These are phyloP conservation scores for Neocucurbitaria cava DNA, from an alignment of 2,329 filamentous ascomycete genomes.

Conservation along the genomic window DNA sequence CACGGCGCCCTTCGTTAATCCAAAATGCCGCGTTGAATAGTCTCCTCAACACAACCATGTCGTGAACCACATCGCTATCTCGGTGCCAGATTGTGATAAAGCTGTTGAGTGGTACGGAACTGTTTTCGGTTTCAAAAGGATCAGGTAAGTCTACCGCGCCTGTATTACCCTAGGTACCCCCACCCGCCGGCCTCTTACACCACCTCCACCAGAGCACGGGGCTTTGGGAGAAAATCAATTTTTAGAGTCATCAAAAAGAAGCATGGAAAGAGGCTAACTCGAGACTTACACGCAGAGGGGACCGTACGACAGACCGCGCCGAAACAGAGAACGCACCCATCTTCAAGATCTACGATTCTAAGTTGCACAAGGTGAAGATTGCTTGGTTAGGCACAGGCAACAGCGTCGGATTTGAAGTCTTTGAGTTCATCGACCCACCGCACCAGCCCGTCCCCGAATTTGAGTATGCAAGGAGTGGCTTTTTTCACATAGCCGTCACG, in stretches of 20 bases:
- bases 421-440: conserved; percentile 41
- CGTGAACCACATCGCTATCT: conserved; percentile 35
- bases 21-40: not conserved
- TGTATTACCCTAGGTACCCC: no score
- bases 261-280: no score
- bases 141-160: not conserved
- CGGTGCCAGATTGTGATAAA: conserved; percentile 29
- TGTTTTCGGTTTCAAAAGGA: conserved; percentile 32
- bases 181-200: no score
- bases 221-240: no score
- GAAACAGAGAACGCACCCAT: conserved; percentile 24
- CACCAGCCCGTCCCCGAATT: conserved; percentile 5
- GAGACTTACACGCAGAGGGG: conserved; percentile 10
- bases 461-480: conserved; percentile 38
- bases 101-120: conserved; percentile 34
- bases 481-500: conserved; percentile 47
- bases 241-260: no score
- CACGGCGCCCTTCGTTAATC: no score
- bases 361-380: conserved; percentile 35
- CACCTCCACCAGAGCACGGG: no score
- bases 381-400: conserved; percentile 41
- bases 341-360: conserved; percentile 36
- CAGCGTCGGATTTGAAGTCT: conserved; percentile 44
- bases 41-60: conserved; percentile 20
- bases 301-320: conserved; percentile 21